These are phyloP conservation scores for Parachaetomium inaequale DNA, from an alignment of 495 filamentous ascomycete genomes.

Conservation along the genomic window DNA sequence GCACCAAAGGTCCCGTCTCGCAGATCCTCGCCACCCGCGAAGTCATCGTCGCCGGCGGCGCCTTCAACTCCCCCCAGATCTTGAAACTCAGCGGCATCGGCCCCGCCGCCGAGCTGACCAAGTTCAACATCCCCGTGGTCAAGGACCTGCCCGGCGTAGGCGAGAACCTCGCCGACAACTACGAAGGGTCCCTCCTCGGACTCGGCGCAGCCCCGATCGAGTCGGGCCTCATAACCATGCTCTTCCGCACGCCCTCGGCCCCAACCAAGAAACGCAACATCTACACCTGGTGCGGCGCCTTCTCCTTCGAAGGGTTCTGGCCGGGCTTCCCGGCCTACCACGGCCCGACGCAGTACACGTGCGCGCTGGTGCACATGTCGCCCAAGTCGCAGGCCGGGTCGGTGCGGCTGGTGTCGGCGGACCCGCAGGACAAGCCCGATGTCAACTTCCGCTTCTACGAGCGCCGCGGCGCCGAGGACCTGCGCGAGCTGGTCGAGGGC, in stretches of 20 bases:
- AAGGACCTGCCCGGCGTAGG: constrained; percentile 56
- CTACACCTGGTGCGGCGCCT: constrained; percentile 45
- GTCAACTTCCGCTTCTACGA: constrained; percentile 59
- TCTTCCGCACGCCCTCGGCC: constrained; percentile 43
- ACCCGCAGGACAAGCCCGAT: constrained; percentile 53
- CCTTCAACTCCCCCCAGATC: constrained; percentile 56
- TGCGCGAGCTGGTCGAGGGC: constrained; percentile 50
- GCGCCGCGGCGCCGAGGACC: constrained; percentile 36
- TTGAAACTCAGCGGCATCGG: constrained; percentile 51
- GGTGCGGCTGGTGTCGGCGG: constrained; percentile 45
- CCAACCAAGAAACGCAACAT: constrained; percentile 44
- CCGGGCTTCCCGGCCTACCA: constrained; percentile 45
- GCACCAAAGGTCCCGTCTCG: constrained; percentile 27
- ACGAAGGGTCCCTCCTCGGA: constrained; percentile 40
- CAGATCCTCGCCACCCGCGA: constrained; percentile 45
- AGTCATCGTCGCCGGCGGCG: constrained; percentile 54
- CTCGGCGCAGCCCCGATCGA: constrained; percentile 33
- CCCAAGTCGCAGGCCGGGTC: constrained; percentile 51
- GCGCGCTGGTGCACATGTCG: constrained; percentile 47
- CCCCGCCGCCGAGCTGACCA: constrained; percentile 37
- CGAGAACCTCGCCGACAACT: constrained; percentile 58
- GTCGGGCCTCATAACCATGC: constrained; percentile 33
- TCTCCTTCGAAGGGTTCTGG: constrained; percentile 49
- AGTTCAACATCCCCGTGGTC: constrained; percentile 46
- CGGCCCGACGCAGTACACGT: constrained; percentile 40